A percentile compares a stretch with the other conserved stretches of the same genome.
Evolutionary conservation across 106 monocot genomes (phyloP).

Genomic region (Cymbidium sinense): DNA sequence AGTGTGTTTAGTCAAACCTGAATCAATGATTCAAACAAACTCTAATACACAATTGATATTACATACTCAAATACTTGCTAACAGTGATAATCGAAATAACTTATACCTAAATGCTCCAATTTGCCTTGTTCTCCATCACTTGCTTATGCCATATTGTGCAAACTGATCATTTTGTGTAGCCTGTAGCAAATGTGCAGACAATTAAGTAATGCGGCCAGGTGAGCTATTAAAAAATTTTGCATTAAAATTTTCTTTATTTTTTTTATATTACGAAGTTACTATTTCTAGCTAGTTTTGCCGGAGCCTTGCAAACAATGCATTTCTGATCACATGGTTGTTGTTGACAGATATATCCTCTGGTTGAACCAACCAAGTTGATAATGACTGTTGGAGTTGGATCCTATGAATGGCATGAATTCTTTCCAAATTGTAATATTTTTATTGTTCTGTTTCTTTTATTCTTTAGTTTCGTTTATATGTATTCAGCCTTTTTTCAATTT

Average conservation of each 20-base stretch:
- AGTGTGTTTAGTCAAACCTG: no score
- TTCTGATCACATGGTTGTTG: not conserved
- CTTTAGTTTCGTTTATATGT: constrained; percentile 4
- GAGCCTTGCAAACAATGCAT: not conserved
- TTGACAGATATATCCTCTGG: constrained; percentile 72
- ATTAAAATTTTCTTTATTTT: not conserved
- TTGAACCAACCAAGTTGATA: constrained; percentile 74
- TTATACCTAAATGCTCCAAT: no score
- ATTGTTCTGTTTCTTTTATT: not conserved
- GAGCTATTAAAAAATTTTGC: not conserved
- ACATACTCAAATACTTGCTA: no score
- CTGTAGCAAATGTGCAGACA: not conserved
- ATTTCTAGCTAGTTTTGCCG: not conserved
- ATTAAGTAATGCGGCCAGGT: not conserved
- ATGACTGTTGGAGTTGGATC: constrained; percentile 53
- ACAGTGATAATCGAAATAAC: no score
- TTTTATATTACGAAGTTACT: not conserved
- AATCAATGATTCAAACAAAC: no score
- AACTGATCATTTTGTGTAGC: not conserved
- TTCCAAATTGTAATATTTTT: constrained; percentile 67
- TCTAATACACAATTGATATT: no score
- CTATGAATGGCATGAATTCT: constrained; percentile 99
- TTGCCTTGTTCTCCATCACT: no score
- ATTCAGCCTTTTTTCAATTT: constrained; percentile 7
- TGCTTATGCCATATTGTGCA: no score